Percentiles rank a stretch among this genome's conserved stretches.
These are phyloP conservation scores for Penicillium arizonense DNA, from an alignment of 495 filamentous ascomycete genomes.

Conservation along the genomic window DNA sequence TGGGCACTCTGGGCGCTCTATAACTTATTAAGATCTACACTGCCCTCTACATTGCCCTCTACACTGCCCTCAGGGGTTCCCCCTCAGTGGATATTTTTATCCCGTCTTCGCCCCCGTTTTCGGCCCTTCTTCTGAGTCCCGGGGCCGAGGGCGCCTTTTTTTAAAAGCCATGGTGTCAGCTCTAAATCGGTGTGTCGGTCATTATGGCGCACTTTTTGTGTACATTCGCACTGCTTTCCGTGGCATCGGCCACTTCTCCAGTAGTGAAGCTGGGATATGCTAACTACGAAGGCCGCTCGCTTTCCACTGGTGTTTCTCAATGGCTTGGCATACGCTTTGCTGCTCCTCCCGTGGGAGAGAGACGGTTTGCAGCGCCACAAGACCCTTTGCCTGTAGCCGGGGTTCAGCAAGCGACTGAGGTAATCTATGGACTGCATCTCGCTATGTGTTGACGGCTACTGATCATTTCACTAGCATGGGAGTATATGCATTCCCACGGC, in stretches of 20 bases:
- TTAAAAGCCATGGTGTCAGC: conserved; percentile 5
- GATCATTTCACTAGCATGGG: conserved; percentile 33
- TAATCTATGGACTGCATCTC: conserved; percentile 15
- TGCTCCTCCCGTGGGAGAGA: conserved; percentile 52
- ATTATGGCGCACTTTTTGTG: conserved; percentile 14
- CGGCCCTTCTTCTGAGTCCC: conserved; percentile 6
- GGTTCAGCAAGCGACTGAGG: conserved; percentile 44
- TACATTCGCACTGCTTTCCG: conserved; percentile 15
- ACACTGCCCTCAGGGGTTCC: too few species aligned
- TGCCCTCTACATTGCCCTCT: too few species aligned
- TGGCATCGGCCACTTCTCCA: conserved; percentile 18
- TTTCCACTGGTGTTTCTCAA: conserved; percentile 50
- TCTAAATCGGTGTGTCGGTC: conserved; percentile 1
- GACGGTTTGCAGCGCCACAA: conserved; percentile 60
- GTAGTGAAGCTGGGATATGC: conserved; percentile 45
- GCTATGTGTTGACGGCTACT: neutral
- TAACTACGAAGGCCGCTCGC: conserved; percentile 34
- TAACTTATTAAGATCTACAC: too few species aligned
- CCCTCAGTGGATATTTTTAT: too few species aligned
- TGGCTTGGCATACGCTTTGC: conserved; percentile 70
- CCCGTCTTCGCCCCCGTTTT: neutral
- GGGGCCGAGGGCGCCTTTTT: neutral
- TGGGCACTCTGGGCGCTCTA: too few species aligned
- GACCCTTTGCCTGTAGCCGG: conserved; percentile 44
- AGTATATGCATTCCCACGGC: conserved; percentile 53